A percentile compares a stretch with the other conserved stretches of the same genome.
These are phyloP conservation scores for Oryza meridionalis DNA, from an alignment of 176 grass and related monocot genomes.

Conservation along the genomic window DNA sequence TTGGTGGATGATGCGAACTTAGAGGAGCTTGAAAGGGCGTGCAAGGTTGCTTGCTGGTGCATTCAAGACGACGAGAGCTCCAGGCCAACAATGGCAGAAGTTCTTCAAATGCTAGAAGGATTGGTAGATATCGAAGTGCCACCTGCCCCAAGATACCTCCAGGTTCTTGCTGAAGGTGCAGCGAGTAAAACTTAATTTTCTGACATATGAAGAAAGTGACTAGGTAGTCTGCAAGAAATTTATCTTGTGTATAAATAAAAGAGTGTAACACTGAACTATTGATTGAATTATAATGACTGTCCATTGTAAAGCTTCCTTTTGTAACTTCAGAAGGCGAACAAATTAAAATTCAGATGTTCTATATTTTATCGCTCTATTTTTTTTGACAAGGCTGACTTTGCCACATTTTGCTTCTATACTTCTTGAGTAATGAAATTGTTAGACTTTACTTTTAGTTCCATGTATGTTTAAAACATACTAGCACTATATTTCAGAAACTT, in stretches of 20 bases:
- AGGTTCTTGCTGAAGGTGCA: conserved; percentile 18
- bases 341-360: no score
- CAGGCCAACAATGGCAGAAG: conserved; percentile 10
- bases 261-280: background rate
- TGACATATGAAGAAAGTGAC: background rate
- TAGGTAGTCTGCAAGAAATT: background rate
- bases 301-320: background rate
- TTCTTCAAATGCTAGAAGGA: conserved; percentile 29
- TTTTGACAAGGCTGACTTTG: no score
- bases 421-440: no score
- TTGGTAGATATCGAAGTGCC: background rate
- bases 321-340: no score
- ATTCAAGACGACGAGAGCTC: conserved; percentile 10
- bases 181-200: background rate
- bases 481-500: no score
- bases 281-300: background rate
- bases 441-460: no score
- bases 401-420: no score
- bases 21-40: conserved; percentile 11
- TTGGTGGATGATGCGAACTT: background rate
- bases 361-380: no score
- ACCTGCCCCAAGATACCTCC: conserved; percentile 17
- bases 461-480: no score
- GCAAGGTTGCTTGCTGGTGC: conserved; percentile 33
- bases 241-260: background rate